Evolutionary conservation across 805 yeast species (phyloP).

Genomic region (Ogataea trehalophila): DNA sequence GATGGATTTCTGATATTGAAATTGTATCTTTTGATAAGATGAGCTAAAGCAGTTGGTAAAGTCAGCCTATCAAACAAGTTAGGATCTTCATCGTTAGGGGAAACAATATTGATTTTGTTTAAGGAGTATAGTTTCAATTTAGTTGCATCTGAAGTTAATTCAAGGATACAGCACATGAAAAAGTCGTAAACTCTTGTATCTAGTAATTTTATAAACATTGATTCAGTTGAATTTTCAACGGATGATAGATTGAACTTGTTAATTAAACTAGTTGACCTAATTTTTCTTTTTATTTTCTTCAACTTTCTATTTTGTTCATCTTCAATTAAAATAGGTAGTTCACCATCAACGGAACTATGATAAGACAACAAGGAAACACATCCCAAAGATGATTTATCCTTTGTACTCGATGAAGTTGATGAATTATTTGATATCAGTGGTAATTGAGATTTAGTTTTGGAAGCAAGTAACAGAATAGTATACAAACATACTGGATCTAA

Average conservation of each 20-base stretch:
- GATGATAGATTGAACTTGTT: conserved; percentile 33
- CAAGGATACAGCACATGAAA: conserved; percentile 26
- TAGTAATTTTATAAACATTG: conserved; percentile 35
- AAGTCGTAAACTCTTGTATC: conserved; percentile 47
- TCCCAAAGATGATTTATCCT: conserved; percentile 18
- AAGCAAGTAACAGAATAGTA: conserved; percentile 41
- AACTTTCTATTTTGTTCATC: conserved; percentile 33
- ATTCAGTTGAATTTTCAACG: conserved; percentile 28
- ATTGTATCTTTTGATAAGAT: conserved; percentile 28
- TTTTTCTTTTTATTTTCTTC: conserved; percentile 27
- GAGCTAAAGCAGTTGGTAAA: conserved; percentile 6
- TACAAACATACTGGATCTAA: conserved; percentile 56
- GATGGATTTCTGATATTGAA: conserved; percentile 36
- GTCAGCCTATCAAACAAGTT: conserved; percentile 8
- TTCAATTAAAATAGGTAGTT: conserved; percentile 55
- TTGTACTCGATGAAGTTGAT: too few relatives aligned
- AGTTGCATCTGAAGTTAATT: neutral
- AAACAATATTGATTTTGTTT: neutral
- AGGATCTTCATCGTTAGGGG: neutral
- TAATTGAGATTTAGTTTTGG: conserved; percentile 38
- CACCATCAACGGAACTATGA: conserved; percentile 43
- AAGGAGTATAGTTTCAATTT: conserved; percentile 10
- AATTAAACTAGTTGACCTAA: conserved; percentile 34
- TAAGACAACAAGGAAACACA: conserved; percentile 42
- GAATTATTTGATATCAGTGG: conserved; percentile 28